Evolutionary conservation across 768 basidiomycete genomes (phyloP).

Genomic region (Amanita brunnescens): DNA sequence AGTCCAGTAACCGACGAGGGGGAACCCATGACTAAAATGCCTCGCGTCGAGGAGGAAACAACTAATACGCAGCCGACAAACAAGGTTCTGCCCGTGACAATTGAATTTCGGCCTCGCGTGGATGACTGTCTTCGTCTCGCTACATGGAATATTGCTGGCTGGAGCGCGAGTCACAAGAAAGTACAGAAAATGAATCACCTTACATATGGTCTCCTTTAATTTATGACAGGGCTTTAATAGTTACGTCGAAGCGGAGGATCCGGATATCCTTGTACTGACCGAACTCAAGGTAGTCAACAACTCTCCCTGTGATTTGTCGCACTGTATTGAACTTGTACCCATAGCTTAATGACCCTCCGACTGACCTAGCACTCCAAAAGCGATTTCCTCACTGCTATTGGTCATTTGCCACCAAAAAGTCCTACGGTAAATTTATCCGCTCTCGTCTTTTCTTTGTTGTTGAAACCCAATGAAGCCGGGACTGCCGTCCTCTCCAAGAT

Average conservation of each 20-base stretch:
- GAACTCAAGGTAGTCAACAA: slow-evolving; percentile 69
- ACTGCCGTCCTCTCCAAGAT: slow-evolving; percentile 74
- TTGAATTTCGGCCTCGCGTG: slow-evolving; percentile 44
- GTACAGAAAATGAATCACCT: slow-evolving; percentile 22
- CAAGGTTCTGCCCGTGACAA: slow-evolving; percentile 56
- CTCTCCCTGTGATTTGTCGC: background rate
- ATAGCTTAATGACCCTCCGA: slow-evolving; percentile 68
- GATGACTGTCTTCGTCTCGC: slow-evolving; percentile 46
- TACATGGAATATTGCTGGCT: slow-evolving; percentile 76
- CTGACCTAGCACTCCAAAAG: slow-evolving; percentile 44
- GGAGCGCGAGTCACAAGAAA: slow-evolving; percentile 73
- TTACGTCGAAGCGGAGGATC: slow-evolving; percentile 81
- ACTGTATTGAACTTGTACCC: background rate
- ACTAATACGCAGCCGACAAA: slow-evolving; percentile 55
- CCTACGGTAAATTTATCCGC: slow-evolving; percentile 46
- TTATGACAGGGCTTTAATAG: slow-evolving; percentile 58
- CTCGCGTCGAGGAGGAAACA: slow-evolving; percentile 9
- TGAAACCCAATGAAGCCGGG: slow-evolving; percentile 43
- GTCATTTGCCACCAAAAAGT: slow-evolving; percentile 72
- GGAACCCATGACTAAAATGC: slow-evolving; percentile 15
- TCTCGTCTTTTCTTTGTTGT: background rate
- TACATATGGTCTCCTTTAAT: background rate
- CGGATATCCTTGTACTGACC: slow-evolving; percentile 75
- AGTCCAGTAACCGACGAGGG: slow-evolving; percentile 1
- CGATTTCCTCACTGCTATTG: slow-evolving; percentile 69